phyloP scores from a whole-genome alignment of 2,329 filamentous ascomycete species.

The Diaporthe citri region DNA sequence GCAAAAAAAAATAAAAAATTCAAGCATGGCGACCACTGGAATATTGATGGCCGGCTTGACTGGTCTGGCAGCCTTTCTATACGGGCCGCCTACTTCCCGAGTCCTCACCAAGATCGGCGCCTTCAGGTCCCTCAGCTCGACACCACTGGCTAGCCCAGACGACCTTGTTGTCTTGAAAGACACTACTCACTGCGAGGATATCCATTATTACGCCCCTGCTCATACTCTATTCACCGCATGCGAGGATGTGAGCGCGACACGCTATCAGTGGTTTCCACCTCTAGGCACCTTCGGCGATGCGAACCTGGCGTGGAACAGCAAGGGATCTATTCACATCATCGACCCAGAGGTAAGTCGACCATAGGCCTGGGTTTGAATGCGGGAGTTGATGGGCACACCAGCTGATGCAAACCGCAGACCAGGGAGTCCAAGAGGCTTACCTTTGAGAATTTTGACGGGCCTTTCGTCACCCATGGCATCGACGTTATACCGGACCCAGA shows the following conservation, averaged over 20 bases:
- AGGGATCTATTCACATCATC: conserved; percentile 64
- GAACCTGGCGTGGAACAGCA: conserved; percentile 50
- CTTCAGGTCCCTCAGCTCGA: conserved; percentile 29
- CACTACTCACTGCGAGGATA: conserved; percentile 70
- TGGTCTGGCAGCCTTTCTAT: conserved; percentile 35
- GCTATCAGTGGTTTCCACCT: conserved; percentile 67
- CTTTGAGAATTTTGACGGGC: conserved; percentile 63
- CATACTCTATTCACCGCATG: conserved; percentile 69
- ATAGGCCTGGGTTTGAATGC: not conserved
- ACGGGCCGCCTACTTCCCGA: conserved; percentile 33
- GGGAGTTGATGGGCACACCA: not conserved
- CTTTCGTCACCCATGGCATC: conserved; percentile 72
- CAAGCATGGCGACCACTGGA: conserved; percentile 28
- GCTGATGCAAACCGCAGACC: conserved; percentile 51
- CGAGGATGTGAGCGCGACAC: conserved; percentile 55
- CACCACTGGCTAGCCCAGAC: conserved; percentile 23
- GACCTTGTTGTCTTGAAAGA: conserved; percentile 60
- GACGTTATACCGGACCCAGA: conserved; percentile 67
- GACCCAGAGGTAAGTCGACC: conserved; percentile 60
- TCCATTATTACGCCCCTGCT: conserved; percentile 65
- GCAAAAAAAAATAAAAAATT: no score
- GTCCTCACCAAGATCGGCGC: conserved; percentile 35
- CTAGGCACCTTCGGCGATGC: conserved; percentile 57
- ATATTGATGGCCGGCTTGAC: conserved; percentile 33
- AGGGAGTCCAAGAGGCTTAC: conserved; percentile 58